Conservation (phyloP, 345 rosid genomes). For the Viola odorata region DNA sequence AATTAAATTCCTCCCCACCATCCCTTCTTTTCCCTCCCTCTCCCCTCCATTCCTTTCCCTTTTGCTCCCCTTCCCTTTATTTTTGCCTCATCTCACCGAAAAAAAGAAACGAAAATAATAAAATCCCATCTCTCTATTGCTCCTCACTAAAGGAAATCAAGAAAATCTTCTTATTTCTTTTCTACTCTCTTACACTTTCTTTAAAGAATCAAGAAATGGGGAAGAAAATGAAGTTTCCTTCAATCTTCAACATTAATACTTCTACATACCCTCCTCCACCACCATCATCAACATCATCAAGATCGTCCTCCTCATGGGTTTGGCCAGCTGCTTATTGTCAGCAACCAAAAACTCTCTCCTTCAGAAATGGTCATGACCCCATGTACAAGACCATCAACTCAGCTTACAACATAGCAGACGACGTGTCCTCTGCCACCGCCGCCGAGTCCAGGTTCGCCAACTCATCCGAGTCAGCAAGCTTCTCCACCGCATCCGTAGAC, state of each 20-base stretch:
- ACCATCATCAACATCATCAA: background rate
- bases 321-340: constrained; percentile 73
- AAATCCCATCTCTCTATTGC: background rate
- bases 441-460: constrained; percentile 20
- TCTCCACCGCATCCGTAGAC: constrained; percentile 35
- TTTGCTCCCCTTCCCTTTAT: background rate
- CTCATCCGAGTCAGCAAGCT: constrained; percentile 38
- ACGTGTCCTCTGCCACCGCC: background rate
- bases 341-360: constrained; percentile 70
- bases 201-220: constrained; percentile 9
- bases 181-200: too few relatives aligned
- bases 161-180: background rate
- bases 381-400: constrained; percentile 38
- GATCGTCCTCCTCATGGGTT: constrained; percentile 51
- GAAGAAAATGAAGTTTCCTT: constrained; percentile 59
- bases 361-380: constrained; percentile 22
- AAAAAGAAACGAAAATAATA: too few relatives aligned
- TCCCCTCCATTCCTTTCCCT: background rate
- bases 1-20: constrained; percentile 19
- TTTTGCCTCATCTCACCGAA: background rate
- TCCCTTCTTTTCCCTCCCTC: background rate
- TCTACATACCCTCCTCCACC: background rate
- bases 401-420: constrained; percentile 23
- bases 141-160: constrained; percentile 9
- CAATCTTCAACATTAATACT: constrained; percentile 34